Evolutionary conservation across 768 basidiomycete species (phyloP).

Genomic region (Suillus cothurnatus): DNA sequence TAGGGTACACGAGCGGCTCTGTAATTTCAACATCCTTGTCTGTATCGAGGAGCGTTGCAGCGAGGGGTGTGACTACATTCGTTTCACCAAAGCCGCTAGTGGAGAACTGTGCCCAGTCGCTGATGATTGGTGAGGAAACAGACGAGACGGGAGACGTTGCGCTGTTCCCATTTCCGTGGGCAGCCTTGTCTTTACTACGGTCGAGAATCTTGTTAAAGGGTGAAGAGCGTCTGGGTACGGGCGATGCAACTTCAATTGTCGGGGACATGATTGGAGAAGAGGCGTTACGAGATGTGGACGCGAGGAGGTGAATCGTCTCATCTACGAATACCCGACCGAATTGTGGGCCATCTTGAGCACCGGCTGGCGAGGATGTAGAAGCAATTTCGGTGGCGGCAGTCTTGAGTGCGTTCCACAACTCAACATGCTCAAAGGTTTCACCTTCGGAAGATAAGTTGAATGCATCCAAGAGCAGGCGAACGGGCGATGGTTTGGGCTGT

Average conservation of each 20-base stretch:
- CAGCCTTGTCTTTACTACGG: slow-evolving; percentile 5
- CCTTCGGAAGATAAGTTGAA: slow-evolving; percentile 44
- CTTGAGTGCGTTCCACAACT: slow-evolving; percentile 60
- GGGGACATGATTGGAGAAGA: slow-evolving; percentile 31
- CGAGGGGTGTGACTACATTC: slow-evolving; percentile 41
- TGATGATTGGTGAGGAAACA: slow-evolving; percentile 26
- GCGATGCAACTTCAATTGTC: slow-evolving; percentile 31
- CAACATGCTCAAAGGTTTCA: slow-evolving; percentile 36
- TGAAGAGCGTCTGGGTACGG: slow-evolving; percentile 40
- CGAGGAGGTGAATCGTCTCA: slow-evolving; percentile 58
- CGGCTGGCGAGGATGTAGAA: slow-evolving; percentile 12
- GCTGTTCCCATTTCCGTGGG: slow-evolving; percentile 21
- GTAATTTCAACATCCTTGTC: slow-evolving; percentile 65
- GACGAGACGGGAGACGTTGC: slow-evolving; percentile 32
- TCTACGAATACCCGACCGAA: slow-evolving; percentile 64
- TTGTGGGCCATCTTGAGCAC: slow-evolving; percentile 39
- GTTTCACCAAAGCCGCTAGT: slow-evolving; percentile 59
- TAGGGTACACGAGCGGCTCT: slow-evolving; percentile 36
- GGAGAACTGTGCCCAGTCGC: slow-evolving; percentile 74
- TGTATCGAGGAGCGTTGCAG: slow-evolving; percentile 57
- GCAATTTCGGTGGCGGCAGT: slow-evolving; percentile 38
- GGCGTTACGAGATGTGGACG: slow-evolving; percentile 50
- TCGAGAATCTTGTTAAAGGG: slow-evolving; percentile 33
- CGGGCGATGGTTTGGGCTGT: slow-evolving; percentile 51
- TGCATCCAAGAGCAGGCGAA: slow-evolving; percentile 64